Conservation (phyloP, 2,329 filamentous ascomycete species). For the Xylaria sp. region DNA sequence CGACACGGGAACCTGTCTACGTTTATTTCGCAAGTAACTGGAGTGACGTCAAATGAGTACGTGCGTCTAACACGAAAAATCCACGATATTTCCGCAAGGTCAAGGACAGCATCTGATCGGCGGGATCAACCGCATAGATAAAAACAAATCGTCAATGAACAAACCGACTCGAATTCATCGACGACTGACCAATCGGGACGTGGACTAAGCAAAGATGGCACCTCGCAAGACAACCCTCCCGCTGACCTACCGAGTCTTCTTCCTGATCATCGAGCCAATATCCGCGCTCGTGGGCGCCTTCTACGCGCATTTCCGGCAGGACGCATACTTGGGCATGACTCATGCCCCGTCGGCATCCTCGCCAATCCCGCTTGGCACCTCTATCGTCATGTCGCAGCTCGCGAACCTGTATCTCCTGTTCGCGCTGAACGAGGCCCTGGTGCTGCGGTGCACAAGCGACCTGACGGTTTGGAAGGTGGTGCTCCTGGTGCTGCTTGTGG, state of each 20-base stretch:
- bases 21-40: background rate
- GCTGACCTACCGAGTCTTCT: conserved; percentile 74
- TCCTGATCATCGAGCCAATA: conserved; percentile 75
- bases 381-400: conserved; percentile 77
- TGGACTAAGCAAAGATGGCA: conserved; percentile 35
- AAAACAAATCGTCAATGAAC: background rate
- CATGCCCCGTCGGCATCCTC: conserved; percentile 58
- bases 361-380: conserved; percentile 66
- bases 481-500: conserved; percentile 73
- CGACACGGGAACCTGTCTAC: background rate
- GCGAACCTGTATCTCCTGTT: conserved; percentile 83
- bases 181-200: background rate
- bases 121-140: background rate
- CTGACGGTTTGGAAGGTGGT: conserved; percentile 75
- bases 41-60: background rate
- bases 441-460: conserved; percentile 75
- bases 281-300: conserved; percentile 64
- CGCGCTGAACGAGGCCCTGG: conserved; percentile 78
- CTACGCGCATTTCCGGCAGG: conserved; percentile 61
- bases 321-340: conserved; percentile 71
- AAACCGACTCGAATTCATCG: background rate
- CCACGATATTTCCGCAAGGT: background rate
- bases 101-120: conserved; percentile 5
- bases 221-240: conserved; percentile 58
- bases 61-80: no score